Conservation (phyloP, 225 moss, liverwort and hornwort genomes). For the Sphagnum contortum region DNA sequence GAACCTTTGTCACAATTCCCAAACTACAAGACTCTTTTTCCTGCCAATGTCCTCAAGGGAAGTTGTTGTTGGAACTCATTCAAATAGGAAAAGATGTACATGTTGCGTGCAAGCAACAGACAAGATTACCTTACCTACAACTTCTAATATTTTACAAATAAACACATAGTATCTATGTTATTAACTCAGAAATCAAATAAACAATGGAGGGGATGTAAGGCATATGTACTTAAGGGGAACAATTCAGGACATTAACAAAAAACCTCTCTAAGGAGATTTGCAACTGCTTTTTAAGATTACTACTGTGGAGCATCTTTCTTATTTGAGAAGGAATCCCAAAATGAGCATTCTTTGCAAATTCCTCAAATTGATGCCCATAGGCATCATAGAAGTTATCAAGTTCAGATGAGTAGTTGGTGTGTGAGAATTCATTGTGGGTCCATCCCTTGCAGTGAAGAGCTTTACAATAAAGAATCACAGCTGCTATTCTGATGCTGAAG, state of each 20-base stretch:
- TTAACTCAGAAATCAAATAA: no score
- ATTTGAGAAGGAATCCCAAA: background rate
- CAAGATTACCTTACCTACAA: no score
- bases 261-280: background rate
- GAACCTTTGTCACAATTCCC: conserved; percentile 81
- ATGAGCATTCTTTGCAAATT: background rate
- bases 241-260: background rate
- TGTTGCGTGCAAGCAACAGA: no score
- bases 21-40: no score
- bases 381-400: background rate
- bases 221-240: background rate
- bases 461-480: background rate
- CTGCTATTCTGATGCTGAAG: background rate
- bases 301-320: no score
- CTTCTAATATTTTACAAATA: no score
- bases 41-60: no score
- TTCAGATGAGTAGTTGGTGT: background rate
- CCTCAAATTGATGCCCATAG: background rate
- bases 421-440: background rate
- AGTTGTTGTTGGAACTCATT: no score
- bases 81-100: no score
- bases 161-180: no score
- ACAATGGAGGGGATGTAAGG: no score
- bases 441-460: background rate
- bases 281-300: background rate